Base-by-base conservation (phyloP, 1,284 basidiomycete species). In the Ustilago bromivora region DNA sequence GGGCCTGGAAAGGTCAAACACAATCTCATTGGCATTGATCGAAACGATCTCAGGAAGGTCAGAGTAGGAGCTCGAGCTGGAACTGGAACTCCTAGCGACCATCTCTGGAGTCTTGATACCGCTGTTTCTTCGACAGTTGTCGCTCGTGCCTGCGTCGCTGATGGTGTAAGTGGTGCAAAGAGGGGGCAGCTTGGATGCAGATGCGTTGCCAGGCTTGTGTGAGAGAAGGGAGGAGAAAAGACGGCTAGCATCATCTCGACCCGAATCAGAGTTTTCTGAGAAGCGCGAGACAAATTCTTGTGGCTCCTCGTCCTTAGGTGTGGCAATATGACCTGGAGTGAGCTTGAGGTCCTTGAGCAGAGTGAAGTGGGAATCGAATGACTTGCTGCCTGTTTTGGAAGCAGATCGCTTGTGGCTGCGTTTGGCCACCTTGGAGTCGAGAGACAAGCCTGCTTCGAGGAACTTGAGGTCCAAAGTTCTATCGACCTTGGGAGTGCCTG, bases 1-100 rank as follows among this genome's bases (percentile, higher is more conserved):
- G 1, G 49, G 38, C 4, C 61, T 57, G 11, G 62, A 62, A 23
- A 75, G 49, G 41, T 75, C 72, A 28, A 75, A 75, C 4, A 74
- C 28, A n/a, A 47, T 56, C n/a, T 61, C 63, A 32, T 66, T 43
- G 1, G 46, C 62, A 17, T n/a, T 56, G 40, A 54, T 12, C 7
- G 56, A 43, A n/a, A 41, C 53, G 34, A 61, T 36, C 9, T 71
- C 70, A 11, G 57, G 52, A 7, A 63, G 60, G 23, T 71, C 70
- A 11, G 70, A 66, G 10, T 46, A 35, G 3, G 59, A 66, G 51
- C 62, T 63, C 19, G 60, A 54, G 52, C 59, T 66, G 41, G 60
- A 55, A 47, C 63, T 62, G 4, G 71, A 74, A 0, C 56, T 49
- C 15, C 66, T 41, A 19, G 59, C 62, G 9, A 55, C 12, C 67